A percentile compares a stretch with the other conserved stretches of the same genome.
These are phyloP conservation scores for Cardiospermum halicacabum DNA, from an alignment of 345 rosid genomes.

Conservation along the genomic window DNA sequence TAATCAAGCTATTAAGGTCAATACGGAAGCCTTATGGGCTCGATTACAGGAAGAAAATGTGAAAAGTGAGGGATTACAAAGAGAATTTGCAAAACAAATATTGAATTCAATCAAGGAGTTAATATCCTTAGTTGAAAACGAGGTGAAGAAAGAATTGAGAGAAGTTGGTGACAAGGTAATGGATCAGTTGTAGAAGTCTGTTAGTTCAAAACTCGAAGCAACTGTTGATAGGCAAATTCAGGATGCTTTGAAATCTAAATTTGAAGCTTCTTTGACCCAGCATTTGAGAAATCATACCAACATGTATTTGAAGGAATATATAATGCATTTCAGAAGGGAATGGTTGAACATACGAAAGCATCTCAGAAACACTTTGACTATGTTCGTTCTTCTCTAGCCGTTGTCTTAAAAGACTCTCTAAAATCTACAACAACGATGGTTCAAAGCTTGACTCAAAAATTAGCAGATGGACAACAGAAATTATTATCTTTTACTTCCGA, in stretches of 20 bases:
- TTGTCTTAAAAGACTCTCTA: slow-evolving; percentile 72
- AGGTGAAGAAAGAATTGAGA: slow-evolving; percentile 72
- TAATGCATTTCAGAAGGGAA: slow-evolving; percentile 73
- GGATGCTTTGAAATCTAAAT: slow-evolving; percentile 54
- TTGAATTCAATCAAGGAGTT: slow-evolving; percentile 44
- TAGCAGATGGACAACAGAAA: slow-evolving; percentile 75
- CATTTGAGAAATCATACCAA: slow-evolving; percentile 72
- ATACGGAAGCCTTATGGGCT: slow-evolving; percentile 65
- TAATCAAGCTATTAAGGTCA: slow-evolving; percentile 42
- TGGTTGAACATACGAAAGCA: slow-evolving; percentile 66
- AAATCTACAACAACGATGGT: slow-evolving; percentile 66
- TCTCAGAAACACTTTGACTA: slow-evolving; percentile 72
- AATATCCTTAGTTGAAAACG: slow-evolving; percentile 51
- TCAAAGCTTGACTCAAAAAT: slow-evolving; percentile 64
- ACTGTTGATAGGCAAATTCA: slow-evolving; percentile 63
- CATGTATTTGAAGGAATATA: slow-evolving; percentile 89
- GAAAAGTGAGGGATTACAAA: slow-evolving; percentile 48
- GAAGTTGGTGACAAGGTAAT: slow-evolving; percentile 67
- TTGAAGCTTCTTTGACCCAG: slow-evolving; percentile 68
- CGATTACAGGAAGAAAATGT: slow-evolving; percentile 60
- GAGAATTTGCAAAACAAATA: slow-evolving; percentile 54
- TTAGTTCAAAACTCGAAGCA: slow-evolving; percentile 55
- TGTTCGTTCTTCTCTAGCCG: slow-evolving; percentile 60
- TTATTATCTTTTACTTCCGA: slow-evolving; percentile 62
- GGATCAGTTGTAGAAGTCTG: slow-evolving; percentile 59